Evolutionary conservation across 2,329 filamentous ascomycete genomes (phyloP), one percentile per base, ranked within the genome.

Genomic region (Stemphylium beticola): DNA sequence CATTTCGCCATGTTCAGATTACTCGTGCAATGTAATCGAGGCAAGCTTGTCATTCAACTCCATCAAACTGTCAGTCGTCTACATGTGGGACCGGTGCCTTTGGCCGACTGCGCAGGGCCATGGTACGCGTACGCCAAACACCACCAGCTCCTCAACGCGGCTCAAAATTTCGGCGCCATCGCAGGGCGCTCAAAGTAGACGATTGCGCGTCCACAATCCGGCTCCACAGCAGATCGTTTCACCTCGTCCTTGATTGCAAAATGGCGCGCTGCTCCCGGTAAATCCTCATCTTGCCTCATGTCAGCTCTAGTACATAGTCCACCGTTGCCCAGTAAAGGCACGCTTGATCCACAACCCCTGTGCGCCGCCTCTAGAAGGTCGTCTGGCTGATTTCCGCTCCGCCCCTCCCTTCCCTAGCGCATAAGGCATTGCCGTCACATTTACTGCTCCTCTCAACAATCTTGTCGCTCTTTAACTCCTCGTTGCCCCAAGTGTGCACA

Each of bases 191-290:
- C n/a, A 40, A 20, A 33, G 15, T 17, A 14, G n/a, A 18, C 29
- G 68, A 62, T 74, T 74, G 69, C 71, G 69, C 67, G 71, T 71
- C 62, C 66, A 64, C 52, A 38, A 32, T 41, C 51, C 49, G 56
- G 56, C 53, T 60, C 63, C 55, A 60, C 63, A 59, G 67, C 64
- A 64, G 62, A 67, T 69, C 66, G 57, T 73, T 74, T 74, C 70
- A 72, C 43, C 49, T 61, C 48, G 61, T 53, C 42, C 42, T 32
- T 40, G 36, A 36, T 41, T 55, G 55, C 55, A 46, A 53, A 57
- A 55, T 61, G 53, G 61, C 57, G 56, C 56, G 58, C 55, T 36
- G 44, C 51, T 55, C 55, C 58, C 59, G 57, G 55, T 44, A 47
- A 58, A 50, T 55, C 58, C 49, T 64, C 62, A 63, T 61, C 53